A percentile compares a stretch with the other conserved stretches of the same genome.
These are phyloP conservation scores for Talaromyces trachyspermus DNA, from an alignment of 495 filamentous ascomycete species.

Conservation along the genomic window DNA sequence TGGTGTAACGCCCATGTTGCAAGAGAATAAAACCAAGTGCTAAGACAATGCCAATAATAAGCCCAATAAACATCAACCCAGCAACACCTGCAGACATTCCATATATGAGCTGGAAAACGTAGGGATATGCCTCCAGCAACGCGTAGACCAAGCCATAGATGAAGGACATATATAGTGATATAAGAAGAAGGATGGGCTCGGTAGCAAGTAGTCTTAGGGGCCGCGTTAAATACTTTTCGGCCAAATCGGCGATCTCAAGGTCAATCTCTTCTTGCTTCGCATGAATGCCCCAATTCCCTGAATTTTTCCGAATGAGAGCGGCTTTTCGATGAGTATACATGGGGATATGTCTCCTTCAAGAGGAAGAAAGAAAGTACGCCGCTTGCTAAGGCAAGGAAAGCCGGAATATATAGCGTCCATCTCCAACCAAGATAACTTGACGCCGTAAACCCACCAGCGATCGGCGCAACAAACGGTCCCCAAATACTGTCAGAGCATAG, in stretches of 20 bases:
- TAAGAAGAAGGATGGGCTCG: slow-evolving; percentile 38
- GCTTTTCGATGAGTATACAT: slow-evolving; percentile 35
- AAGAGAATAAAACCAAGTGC: slow-evolving; percentile 46
- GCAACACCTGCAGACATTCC: slow-evolving; percentile 28
- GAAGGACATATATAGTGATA: slow-evolving; percentile 41
- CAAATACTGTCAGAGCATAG: slow-evolving; percentile 28
- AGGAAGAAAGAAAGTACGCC: slow-evolving; percentile 21
- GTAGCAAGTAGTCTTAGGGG: slow-evolving; percentile 37
- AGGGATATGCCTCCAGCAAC: slow-evolving; percentile 36
- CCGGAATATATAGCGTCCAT: slow-evolving; percentile 40
- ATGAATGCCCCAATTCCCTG: slow-evolving; percentile 40
- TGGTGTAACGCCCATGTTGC: slow-evolving; percentile 54
- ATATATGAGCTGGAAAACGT: slow-evolving; percentile 30
- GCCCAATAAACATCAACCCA: slow-evolving; percentile 30
- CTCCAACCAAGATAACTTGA: slow-evolving; percentile 34
- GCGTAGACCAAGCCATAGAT: slow-evolving; percentile 40
- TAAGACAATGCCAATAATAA: slow-evolving; percentile 29
- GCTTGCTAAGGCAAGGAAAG: slow-evolving; percentile 27
- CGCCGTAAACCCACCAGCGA: slow-evolving; percentile 23
- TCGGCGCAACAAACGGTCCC: slow-evolving; percentile 28
- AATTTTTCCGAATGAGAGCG: slow-evolving; percentile 27
- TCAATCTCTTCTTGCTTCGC: slow-evolving; percentile 43
- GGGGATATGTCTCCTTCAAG: slow-evolving; percentile 34
- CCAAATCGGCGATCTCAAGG: slow-evolving; percentile 25
- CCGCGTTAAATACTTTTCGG: slow-evolving; percentile 35